These are phyloP conservation scores for Dipteronia dyeriana DNA, from an alignment of 345 rosid species.

Conservation along the genomic window DNA sequence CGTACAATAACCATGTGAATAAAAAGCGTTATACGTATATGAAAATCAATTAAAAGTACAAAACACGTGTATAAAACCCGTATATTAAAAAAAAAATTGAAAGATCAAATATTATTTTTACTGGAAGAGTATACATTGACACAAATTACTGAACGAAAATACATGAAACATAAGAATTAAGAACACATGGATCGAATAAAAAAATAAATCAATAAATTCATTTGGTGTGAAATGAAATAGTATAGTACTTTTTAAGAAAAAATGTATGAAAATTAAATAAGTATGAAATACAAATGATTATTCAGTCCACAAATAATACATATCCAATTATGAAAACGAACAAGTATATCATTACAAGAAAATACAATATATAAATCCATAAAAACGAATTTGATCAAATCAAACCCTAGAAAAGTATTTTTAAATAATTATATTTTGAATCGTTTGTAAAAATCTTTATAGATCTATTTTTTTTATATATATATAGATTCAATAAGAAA, in stretches of 20 bases:
- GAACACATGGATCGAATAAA: not conserved
- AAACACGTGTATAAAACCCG: too few relatives aligned
- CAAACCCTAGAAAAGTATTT: not conserved
- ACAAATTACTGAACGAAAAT: not conserved
- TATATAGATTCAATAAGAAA: too few relatives aligned
- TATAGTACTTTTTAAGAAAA: not conserved
- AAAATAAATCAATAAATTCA: too few relatives aligned
- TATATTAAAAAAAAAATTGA: too few relatives aligned
- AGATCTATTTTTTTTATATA: not conserved
- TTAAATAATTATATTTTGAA: too few relatives aligned
- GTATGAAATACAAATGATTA: too few relatives aligned
- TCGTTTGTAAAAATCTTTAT: not conserved
- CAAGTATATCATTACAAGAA: not conserved
- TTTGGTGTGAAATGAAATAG: not conserved
- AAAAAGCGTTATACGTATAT: not conserved
- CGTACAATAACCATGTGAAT: not conserved
- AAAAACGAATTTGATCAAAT: not conserved
- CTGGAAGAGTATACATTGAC: not conserved
- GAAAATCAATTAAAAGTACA: too few relatives aligned
- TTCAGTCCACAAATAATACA: too few relatives aligned
- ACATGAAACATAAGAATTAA: not conserved
- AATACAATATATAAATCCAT: not conserved
- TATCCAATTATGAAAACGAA: not conserved
- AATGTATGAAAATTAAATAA: too few relatives aligned
- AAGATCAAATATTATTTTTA: not conserved